Conservation (phyloP, 2,329 filamentous ascomycete species). For the Colletotrichum sp. region DNA sequence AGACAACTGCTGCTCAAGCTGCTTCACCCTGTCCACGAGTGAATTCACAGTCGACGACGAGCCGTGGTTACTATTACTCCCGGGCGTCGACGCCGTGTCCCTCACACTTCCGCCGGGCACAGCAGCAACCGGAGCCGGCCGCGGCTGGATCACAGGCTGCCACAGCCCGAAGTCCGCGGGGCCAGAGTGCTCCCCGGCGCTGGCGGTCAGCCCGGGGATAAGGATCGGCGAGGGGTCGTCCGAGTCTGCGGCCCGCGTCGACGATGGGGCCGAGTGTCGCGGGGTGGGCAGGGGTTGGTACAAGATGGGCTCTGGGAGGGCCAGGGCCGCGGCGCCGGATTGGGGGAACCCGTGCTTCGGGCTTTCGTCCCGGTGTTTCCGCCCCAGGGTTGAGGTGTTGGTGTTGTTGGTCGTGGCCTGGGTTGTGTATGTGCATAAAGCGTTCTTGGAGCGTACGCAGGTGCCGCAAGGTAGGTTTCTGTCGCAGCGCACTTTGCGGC, state of each 20-base stretch:
- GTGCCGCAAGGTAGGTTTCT: conserved; percentile 63
- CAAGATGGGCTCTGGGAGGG: background rate
- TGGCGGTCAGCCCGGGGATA: background rate
- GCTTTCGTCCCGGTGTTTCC: background rate
- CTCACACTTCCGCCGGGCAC: background rate
- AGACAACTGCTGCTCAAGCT: conserved; percentile 48
- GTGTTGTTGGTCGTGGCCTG: conserved; percentile 28
- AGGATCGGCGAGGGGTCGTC: background rate
- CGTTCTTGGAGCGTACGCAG: conserved; percentile 61
- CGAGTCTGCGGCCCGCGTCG: background rate
- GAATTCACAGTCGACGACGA: conserved; percentile 29
- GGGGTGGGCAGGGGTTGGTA: background rate
- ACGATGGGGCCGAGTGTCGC: background rate
- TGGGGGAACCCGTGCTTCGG: background rate
- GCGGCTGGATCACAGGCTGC: background rate
- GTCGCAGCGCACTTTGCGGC: conserved; percentile 67
- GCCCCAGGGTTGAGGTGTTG: background rate
- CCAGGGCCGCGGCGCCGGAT: background rate
- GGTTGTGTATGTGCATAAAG: conserved; percentile 58
- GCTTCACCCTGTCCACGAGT: conserved; percentile 42
- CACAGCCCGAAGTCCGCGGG: background rate
- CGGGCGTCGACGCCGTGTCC: conserved; percentile 22
- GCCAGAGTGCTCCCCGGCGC: background rate
- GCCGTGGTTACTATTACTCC: background rate
- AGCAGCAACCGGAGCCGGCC: background rate